Base-by-base conservation (phyloP, 1,139 yeast genomes). In the Blastobotrys apis region DNA sequence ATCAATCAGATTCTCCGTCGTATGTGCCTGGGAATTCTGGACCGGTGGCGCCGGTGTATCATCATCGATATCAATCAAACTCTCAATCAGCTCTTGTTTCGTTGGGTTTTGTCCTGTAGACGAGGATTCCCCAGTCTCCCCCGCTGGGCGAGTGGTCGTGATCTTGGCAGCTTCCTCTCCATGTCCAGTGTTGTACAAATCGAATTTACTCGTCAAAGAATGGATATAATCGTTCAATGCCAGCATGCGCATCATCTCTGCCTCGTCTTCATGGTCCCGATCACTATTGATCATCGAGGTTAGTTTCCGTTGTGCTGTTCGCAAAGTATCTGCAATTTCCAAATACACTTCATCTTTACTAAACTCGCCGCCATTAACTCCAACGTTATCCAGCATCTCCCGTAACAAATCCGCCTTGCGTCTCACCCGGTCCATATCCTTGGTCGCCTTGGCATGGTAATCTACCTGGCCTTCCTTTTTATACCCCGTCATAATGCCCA, bases 401-500 rank as follows among this genome's bases (percentile, higher is more conserved):
- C 84, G 84, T 53, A 92, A 78, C 46, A 94, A 73, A 54, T 86
- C 95, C n/a, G 88, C 86, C 67, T 92, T 92, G 49, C 96, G 78
- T 57, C 80, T 81, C 59, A 92, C 74, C 62, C 86, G 82, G 45
- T 85, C 88, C 46, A 94, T 73, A 59, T 94, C 98, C 53, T 84
- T 88, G 34, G 81, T 80, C 34, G 90, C 84, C 55, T 84, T 80
- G 50, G 86, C 87, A 57, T 80, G 80, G 54, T 87, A 84, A 63
- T 94, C 96, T 53, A 86, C 94, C 65, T 84, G 84, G n/a, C 63
- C 53, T 46, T 66, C 69, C 26, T 41, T 27, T 43, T 65, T 56
- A 69, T 86, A 92, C 2, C 99, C 99, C 8, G 98, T 95, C 97
- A 92, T 90, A 55, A 92, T 81, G 63, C 90, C 88, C 98, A 92